These are phyloP conservation scores for Fraxinus angustifolia DNA, from an alignment of 305 asterid species.

Conservation along the genomic window DNA sequence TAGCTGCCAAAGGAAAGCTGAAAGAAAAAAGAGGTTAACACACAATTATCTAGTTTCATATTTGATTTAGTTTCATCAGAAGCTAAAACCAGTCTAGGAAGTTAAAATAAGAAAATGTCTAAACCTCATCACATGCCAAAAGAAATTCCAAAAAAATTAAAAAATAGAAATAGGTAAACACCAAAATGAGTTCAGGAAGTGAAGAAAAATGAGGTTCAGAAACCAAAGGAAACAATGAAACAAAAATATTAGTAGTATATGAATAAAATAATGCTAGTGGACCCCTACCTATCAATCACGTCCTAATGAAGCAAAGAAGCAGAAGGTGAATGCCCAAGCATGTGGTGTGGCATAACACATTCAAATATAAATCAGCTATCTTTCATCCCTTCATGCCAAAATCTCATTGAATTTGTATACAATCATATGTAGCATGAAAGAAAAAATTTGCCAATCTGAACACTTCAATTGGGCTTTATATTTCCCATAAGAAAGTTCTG, in stretches of 20 bases:
- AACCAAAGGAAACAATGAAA: neutral
- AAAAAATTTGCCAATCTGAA: neutral
- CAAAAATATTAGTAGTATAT: neutral
- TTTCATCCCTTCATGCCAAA: neutral
- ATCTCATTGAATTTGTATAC: neutral
- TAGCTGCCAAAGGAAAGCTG: slow-evolving; percentile 96
- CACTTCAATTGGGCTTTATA: neutral
- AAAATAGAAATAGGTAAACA: neutral
- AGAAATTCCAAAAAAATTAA: neutral
- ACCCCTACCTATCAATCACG: neutral
- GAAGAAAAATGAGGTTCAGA: neutral
- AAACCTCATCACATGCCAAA: neutral
- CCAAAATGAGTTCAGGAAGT: neutral
- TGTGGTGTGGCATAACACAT: neutral
- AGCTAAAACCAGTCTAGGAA: neutral
- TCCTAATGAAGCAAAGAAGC: neutral
- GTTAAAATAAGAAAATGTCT: neutral
- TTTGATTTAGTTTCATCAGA: slow-evolving; percentile 13
- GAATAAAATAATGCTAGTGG: neutral
- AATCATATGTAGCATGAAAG: neutral
- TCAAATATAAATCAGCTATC: neutral
- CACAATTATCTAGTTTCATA: slow-evolving; percentile 9
- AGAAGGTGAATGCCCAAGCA: neutral
- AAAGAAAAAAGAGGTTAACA: slow-evolving; percentile 26
- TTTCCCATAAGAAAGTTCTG: neutral